These are phyloP conservation scores for Beauveria scarabaeidicola DNA, from an alignment of 2,329 filamentous ascomycete genomes.

Conservation along the genomic window DNA sequence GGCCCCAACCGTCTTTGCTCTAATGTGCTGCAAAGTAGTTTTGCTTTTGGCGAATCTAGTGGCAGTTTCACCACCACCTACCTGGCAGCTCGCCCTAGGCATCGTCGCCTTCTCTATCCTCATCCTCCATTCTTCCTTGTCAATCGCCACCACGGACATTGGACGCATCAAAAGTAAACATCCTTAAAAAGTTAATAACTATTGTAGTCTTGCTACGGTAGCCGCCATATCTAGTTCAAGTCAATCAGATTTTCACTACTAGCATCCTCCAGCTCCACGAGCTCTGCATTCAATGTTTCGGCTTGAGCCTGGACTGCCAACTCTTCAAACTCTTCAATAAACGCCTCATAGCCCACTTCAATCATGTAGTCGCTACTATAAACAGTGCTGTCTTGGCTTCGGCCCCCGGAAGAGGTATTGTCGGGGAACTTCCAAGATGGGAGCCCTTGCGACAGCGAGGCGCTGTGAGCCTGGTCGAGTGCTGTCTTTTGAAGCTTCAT, in stretches of 20 bases:
- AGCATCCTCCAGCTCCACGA: background rate
- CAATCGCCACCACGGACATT: too few relatives aligned
- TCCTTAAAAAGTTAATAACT: too few relatives aligned
- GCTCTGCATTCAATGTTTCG: constrained; percentile 32
- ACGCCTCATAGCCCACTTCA: background rate
- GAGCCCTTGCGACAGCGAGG: background rate
- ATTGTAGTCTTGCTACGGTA: too few relatives aligned
- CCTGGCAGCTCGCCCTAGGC: too few relatives aligned
- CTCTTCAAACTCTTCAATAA: background rate
- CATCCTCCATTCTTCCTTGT: too few relatives aligned
- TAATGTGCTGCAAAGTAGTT: too few relatives aligned
- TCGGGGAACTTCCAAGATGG: constrained; percentile 9
- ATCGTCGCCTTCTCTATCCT: too few relatives aligned
- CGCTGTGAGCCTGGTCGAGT: background rate
- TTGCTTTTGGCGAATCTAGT: too few relatives aligned
- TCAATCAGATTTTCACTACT: too few relatives aligned
- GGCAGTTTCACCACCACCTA: too few relatives aligned
- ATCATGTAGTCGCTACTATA: background rate
- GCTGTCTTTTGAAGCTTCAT: background rate
- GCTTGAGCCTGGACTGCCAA: constrained; percentile 31
- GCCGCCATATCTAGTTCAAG: too few relatives aligned
- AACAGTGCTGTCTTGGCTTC: constrained; percentile 21
- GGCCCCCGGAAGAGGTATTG: background rate
- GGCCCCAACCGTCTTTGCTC: background rate
- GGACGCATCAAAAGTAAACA: too few relatives aligned